phyloP scores from a whole-genome alignment of 2,329 filamentous ascomycete species.

The Penicillium janthinellum region DNA sequence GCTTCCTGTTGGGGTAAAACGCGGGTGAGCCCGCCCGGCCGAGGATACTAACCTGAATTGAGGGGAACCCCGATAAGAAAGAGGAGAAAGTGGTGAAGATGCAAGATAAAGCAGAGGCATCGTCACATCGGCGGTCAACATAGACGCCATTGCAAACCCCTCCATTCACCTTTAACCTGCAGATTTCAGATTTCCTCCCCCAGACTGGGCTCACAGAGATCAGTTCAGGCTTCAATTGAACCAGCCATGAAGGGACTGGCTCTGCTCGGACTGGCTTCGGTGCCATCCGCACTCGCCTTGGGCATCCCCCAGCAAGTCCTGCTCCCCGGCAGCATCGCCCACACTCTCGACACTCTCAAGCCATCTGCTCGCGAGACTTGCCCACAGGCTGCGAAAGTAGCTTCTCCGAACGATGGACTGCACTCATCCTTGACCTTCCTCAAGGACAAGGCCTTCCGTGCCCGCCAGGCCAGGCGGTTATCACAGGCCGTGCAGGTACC shows the following conservation, averaged over 20 bases:
- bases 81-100: background rate
- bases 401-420: slow-evolving; percentile 31
- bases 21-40: slow-evolving; percentile 21
- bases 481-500: slow-evolving; percentile 60
- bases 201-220: background rate
- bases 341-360: slow-evolving; percentile 5
- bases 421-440: slow-evolving; percentile 33
- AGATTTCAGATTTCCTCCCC: background rate
- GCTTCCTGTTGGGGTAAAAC: slow-evolving; percentile 18
- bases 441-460: slow-evolving; percentile 30
- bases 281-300: slow-evolving; percentile 26
- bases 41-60: background rate
- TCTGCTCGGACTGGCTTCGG: slow-evolving; percentile 19
- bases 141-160: background rate
- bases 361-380: slow-evolving; percentile 27
- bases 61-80: background rate
- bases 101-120: slow-evolving; percentile 19
- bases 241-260: slow-evolving; percentile 19
- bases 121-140: slow-evolving; percentile 22
- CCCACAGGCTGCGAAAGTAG: slow-evolving; percentile 33
- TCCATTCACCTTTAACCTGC: background rate
- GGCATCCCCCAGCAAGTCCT: slow-evolving; percentile 32
- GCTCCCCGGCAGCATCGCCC: slow-evolving; percentile 14
- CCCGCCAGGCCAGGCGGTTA: slow-evolving; percentile 52
- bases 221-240: background rate